Base-by-base conservation (phyloP, 192 early-diverging fungal species). In the Cetraspora pellucida region DNA sequence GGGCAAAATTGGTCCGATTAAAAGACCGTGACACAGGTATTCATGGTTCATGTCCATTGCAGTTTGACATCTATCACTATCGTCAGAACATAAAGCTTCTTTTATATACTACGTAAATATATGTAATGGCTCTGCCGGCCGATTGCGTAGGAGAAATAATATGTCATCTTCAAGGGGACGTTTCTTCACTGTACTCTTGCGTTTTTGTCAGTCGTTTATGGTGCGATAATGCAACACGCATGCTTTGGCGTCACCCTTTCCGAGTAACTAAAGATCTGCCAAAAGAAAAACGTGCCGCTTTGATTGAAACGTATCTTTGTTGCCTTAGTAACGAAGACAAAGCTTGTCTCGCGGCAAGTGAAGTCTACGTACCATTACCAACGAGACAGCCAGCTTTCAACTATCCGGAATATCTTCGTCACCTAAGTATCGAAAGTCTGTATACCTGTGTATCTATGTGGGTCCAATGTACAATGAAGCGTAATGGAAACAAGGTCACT, bases 171-270 rank as follows among this genome's bases (percentile, higher is more conserved):
- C 27, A 65, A 30, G 63, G 28, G 28, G 63, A 65, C 21, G 28
- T 30, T 37, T 65, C 63, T 17, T 31, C 63, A 19, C 63, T 31
- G 4, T 37, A 65, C 63, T 65, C 63, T 23, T 65, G 63, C 4
- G 17, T 65, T 17, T 65, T 65, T 17, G 63, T 65, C 25, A 65
- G 28, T 37, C 25, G 63, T 17, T 31, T 65, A 65, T 65, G 63
- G 63, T 37, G 37, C 28, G 63, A 65, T 30, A 65, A 65, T 23
- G 37, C 25, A 27, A 25, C 28, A 17, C 63, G 27, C 19, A 30
- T 65, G 19, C 30, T 65, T 30, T 65, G 63, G 63, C 25, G 63
- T 19, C 25, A 37, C 19, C 63, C 63, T 1, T 65, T 65, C 21
- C 54, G 54, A 57, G 17, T 57, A 10, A 21, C 54, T 11, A 57